Evolutionary conservation across 768 basidiomycete genomes (phyloP).

Genomic region (Mycena capillaripes): DNA sequence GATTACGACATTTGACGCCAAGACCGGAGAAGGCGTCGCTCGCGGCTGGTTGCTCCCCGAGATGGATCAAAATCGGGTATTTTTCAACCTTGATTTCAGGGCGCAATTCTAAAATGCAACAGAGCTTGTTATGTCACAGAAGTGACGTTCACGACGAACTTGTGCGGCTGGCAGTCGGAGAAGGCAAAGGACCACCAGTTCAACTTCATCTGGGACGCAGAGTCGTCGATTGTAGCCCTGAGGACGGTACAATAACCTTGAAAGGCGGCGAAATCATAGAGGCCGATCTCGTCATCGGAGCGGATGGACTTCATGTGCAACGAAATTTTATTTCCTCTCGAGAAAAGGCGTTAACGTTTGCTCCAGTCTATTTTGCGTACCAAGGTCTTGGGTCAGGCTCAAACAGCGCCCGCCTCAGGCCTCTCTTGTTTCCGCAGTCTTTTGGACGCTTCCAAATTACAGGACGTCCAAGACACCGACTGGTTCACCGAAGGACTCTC

Average conservation of each 20-base stretch:
- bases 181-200: constrained; percentile 9
- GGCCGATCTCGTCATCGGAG: constrained; percentile 53
- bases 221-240: constrained; percentile 34
- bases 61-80: constrained; percentile 4
- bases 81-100: neutral
- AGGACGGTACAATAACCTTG: constrained; percentile 50
- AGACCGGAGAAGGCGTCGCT: constrained; percentile 4
- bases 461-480: constrained; percentile 1
- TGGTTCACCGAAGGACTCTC: constrained; percentile 29
- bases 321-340: neutral
- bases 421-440: constrained; percentile 27
- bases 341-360: neutral
- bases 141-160: constrained; percentile 26
- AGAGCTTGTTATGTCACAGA: constrained; percentile 17
- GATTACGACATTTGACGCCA: neutral
- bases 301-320: constrained; percentile 46
- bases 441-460: constrained; percentile 21
- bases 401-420: constrained; percentile 11
- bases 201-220: constrained; percentile 17
- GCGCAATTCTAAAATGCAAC: neutral
- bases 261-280: constrained; percentile 49
- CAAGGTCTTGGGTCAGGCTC: constrained; percentile 1
- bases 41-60: constrained; percentile 4
- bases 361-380: constrained; percentile 27
- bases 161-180: constrained; percentile 20